Percentiles rank a stretch among this genome's conserved stretches.
Conservation (phyloP, 345 rosid species). For the Linum tenue region DNA sequence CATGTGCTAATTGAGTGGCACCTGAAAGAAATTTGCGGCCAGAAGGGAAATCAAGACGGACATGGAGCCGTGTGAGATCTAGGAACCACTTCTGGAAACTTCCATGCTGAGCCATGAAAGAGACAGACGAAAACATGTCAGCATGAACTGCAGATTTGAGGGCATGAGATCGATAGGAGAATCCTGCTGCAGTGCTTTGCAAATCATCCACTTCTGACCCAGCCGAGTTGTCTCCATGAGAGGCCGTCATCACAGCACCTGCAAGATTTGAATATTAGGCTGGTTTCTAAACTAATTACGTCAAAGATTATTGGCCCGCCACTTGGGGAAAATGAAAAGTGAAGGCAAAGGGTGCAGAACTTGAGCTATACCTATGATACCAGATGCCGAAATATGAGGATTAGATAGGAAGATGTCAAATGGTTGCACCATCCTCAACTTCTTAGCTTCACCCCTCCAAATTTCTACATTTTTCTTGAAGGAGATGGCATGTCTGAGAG, state of each 20-base stretch:
- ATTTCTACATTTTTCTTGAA: constrained; percentile 54
- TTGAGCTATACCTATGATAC: constrained; percentile 51
- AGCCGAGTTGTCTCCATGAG: constrained; percentile 49
- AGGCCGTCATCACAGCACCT: constrained; percentile 65
- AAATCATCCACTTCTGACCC: constrained; percentile 29
- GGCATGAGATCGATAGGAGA: constrained; percentile 38
- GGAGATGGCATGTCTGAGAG: constrained; percentile 52
- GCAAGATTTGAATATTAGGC: constrained; percentile 7
- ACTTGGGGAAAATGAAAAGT: background rate
- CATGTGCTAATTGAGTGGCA: constrained; percentile 49
- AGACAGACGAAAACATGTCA: constrained; percentile 62
- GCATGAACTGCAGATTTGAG: constrained; percentile 53
- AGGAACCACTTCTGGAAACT: constrained; percentile 61
- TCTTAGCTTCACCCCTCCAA: constrained; percentile 64
- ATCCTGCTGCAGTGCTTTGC: constrained; percentile 25
- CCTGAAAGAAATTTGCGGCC: constrained; percentile 65
- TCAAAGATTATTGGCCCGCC: background rate
- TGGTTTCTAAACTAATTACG: background rate
- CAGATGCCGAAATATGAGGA: constrained; percentile 72
- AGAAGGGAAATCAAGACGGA: constrained; percentile 66
- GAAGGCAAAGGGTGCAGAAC: background rate
- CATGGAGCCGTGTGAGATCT: constrained; percentile 71
- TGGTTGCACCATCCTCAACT: constrained; percentile 58
- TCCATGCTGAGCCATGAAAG: constrained; percentile 80
- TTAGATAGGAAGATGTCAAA: constrained; percentile 65